phyloP scores from a whole-genome alignment of 495 filamentous ascomycete genomes.

The Talaromyces adpressus region DNA sequence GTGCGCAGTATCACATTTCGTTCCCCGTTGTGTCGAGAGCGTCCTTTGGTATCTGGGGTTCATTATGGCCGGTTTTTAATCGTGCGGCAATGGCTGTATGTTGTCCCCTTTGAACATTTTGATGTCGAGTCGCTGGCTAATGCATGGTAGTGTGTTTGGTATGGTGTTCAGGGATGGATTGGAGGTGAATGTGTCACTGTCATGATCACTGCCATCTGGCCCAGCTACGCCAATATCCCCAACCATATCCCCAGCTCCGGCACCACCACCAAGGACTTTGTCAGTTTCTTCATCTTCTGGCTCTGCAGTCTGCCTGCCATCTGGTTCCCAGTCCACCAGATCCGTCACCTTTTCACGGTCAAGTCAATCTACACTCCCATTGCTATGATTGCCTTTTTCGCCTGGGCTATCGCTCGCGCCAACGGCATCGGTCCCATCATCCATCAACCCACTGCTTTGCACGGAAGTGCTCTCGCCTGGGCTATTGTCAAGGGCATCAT shows the following conservation, averaged over 20 bases:
- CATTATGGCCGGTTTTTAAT: slow-evolving; percentile 87
- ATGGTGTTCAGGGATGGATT: slow-evolving; percentile 82
- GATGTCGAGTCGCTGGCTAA: no score
- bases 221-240: slow-evolving; percentile 53
- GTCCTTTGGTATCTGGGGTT: slow-evolving; percentile 82
- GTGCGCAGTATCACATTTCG: slow-evolving; percentile 82
- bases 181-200: slow-evolving; percentile 73
- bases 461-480: slow-evolving; percentile 72
- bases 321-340: slow-evolving; percentile 58
- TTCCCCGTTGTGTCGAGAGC: slow-evolving; percentile 74
- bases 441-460: slow-evolving; percentile 53
- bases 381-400: slow-evolving; percentile 82
- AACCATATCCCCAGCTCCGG: slow-evolving; percentile 65
- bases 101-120: no score
- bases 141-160: slow-evolving; percentile 36
- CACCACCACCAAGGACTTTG: slow-evolving; percentile 67
- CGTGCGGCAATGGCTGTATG: slow-evolving; percentile 74
- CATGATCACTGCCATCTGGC: slow-evolving; percentile 82
- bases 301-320: slow-evolving; percentile 71
- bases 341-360: slow-evolving; percentile 83
- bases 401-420: slow-evolving; percentile 80
- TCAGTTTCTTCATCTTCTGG: slow-evolving; percentile 85
- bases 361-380: slow-evolving; percentile 81
- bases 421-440: slow-evolving; percentile 83
- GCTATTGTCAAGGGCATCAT: slow-evolving; percentile 77